Base-by-base conservation (phyloP, 1,284 basidiomycete species). In the Mixia osmundae region DNA sequence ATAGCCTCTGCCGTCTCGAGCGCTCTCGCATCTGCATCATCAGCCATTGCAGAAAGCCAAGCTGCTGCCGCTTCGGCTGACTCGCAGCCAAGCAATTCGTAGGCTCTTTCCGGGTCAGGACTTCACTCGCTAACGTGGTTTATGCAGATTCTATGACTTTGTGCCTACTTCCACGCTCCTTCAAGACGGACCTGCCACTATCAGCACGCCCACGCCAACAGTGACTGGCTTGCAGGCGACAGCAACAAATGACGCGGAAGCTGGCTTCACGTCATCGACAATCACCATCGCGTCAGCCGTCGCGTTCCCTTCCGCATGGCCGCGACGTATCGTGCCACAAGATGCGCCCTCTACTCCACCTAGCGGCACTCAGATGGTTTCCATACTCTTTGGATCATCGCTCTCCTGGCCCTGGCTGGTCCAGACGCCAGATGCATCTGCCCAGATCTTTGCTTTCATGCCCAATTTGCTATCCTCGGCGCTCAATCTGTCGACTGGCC, bases 391-490 rank as follows among this genome's bases (percentile, higher is more conserved):
- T 18, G 23, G 31, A 3, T 22, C 35, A 7, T 19, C 25, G 4
- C 16, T 43, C 3, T 36, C 38, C 5, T 43, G 41, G 41, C 33
- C 33, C n/a, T 43, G 34, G 34, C 24, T 43, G 2, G 23, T 39
- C 9, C 21, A 34, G 8, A 23, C 36, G 14, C 25, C 25, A 15
- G 38, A 39, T 34, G 35, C 41, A 5, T 38, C 41, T 10, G 38
- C 30, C 10, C 41, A 43, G 15, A 35, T 43, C 26, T 37, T 43
- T 20, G 38, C 38, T 2, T 43, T 37, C 18, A 43, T 43, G 41
- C 41, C 41, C 5, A 11, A 25, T 7, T 31, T 43, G 12, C 34
- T 43, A 22, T 23, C 38, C 10, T 15, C n/a, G 4, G 30, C 41
- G 7, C 26, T 39, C 20, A 27, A 36, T 5, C 25, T 43, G 16